Evolutionary conservation across 2,329 filamentous ascomycete species (phyloP), one percentile per base, ranked within the genome.

Genomic region (Aspergillus hortae): DNA sequence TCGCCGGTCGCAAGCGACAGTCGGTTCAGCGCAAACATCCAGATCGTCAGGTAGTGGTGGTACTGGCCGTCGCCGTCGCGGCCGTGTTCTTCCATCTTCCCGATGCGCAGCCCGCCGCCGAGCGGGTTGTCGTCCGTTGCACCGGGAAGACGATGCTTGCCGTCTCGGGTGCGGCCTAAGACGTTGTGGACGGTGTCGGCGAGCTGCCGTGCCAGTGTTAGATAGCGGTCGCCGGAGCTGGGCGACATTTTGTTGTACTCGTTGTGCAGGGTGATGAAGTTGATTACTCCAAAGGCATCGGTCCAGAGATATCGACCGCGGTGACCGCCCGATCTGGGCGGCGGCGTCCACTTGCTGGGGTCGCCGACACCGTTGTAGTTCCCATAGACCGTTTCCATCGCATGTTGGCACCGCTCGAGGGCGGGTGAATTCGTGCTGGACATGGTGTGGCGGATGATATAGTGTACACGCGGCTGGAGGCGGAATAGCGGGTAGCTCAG

Each of bases 11-110:
- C 80, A 33, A 77, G 54, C 0, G 77, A 71, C 38, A 83, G 68
- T 1, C 82, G 71, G 59, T 82, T 83, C 4, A 85, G 70, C 2
- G 81, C 80, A 61, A 83, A 84, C 80, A 84, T 83, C 82, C 82
- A 85, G 4, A 84, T 61, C 0, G 80, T 84, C 17, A 84, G 69
- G 56, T 84, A 84, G 58, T 84, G 82, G 57, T 83, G 80, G 54
- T 85, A 84, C 62, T 85, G 82, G 2, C 82, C 81, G 61, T 85
- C 82, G 6, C 75, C 72, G 48, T 84, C 80, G 1, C 69, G 61
- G 0, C 81, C 81, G 0, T 55, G 49, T 11, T 70, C 79, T 2
- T 77, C 69, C 11, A 73, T 55, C 61, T 84, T 85, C 23, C 82
- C 82, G 53, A 84, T 84, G 1, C 82, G 73, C 35, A 85, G 64